Evolutionary conservation across 2,329 filamentous ascomycete genomes (phyloP).

Genomic region (Fusarium chuoi): DNA sequence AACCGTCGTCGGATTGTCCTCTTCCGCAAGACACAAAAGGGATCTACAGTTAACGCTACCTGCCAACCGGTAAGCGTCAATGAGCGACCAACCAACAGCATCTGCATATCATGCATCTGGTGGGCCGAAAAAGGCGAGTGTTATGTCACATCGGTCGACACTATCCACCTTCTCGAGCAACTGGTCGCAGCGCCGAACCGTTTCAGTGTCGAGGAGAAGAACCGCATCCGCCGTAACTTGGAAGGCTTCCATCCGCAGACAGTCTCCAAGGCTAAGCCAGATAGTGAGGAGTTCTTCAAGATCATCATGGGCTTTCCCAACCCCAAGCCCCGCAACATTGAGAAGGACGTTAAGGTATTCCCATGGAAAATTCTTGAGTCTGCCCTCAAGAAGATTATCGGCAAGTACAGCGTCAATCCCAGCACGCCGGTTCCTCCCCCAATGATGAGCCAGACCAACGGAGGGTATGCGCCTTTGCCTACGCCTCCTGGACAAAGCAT

Average conservation of each 20-base stretch:
- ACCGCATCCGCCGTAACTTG: conserved; percentile 93
- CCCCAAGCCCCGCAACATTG: conserved; percentile 96
- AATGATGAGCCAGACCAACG: conserved; percentile 54
- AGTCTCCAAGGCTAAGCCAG: conserved; percentile 89
- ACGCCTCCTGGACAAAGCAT: conserved; percentile 56
- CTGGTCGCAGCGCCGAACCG: conserved; percentile 78
- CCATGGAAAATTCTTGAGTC: conserved; percentile 90
- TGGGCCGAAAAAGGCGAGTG: conserved; percentile 93
- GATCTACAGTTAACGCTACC: conserved; percentile 81
- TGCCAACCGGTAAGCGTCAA: conserved; percentile 84
- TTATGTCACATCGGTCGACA: conserved; percentile 96
- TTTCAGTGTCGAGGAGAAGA: conserved; percentile 98
- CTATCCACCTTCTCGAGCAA: conserved; percentile 92
- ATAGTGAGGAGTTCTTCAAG: conserved; percentile 98
- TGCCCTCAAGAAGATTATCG: conserved; percentile 97
- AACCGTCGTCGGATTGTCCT: conserved; percentile 86
- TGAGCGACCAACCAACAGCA: conserved; percentile 83
- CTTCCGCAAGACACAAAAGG: conserved; percentile 84
- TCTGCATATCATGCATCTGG: conserved; percentile 97
- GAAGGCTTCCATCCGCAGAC: conserved; percentile 94
- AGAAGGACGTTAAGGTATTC: conserved; percentile 99
- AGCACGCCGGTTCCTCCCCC: conserved; percentile 52
- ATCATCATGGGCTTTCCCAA: conserved; percentile 97
- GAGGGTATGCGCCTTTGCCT: conserved; percentile 57
- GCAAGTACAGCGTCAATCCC: conserved; percentile 81